A percentile compares a stretch with the other conserved stretches of the same genome.
phyloP scores from a whole-genome alignment of 192 early-diverging fungal species.

The Coemansia sp. region DNA sequence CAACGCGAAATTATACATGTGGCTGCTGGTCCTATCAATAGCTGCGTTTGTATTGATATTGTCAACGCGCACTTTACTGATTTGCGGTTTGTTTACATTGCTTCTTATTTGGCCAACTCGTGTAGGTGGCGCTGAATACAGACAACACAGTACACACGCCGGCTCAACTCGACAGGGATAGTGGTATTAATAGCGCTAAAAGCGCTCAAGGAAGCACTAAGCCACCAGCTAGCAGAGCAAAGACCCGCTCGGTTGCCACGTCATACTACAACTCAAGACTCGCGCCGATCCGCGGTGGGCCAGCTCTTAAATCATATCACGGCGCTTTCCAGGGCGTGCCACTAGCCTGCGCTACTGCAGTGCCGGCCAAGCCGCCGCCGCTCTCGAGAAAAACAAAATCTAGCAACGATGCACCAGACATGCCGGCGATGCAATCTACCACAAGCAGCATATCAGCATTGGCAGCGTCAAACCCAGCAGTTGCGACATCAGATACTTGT shows the following conservation, averaged over 20 bases:
- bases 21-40: background rate
- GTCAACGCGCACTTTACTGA: background rate
- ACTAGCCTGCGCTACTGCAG: constrained; percentile 7
- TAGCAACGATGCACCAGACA: background rate
- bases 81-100: background rate
- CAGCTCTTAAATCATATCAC: constrained; percentile 22
- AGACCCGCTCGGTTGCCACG: background rate
- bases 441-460: background rate
- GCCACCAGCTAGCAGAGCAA: background rate
- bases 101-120: background rate
- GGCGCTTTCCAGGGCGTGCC: constrained; percentile 41
- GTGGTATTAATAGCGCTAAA: background rate
- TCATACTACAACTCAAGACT: constrained; percentile 45
- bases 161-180: constrained; percentile 1
- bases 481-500: background rate
- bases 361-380: constrained; percentile 1
- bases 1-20: background rate
- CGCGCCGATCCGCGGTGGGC: constrained; percentile 21
- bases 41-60: background rate
- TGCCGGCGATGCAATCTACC: background rate
- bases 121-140: constrained; percentile 33
- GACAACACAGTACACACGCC: constrained; percentile 2
- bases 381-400: background rate
- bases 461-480: background rate
- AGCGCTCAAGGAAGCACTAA: background rate